phyloP scores from a whole-genome alignment of 768 basidiomycete genomes.

The Tulasnella calospora region DNA sequence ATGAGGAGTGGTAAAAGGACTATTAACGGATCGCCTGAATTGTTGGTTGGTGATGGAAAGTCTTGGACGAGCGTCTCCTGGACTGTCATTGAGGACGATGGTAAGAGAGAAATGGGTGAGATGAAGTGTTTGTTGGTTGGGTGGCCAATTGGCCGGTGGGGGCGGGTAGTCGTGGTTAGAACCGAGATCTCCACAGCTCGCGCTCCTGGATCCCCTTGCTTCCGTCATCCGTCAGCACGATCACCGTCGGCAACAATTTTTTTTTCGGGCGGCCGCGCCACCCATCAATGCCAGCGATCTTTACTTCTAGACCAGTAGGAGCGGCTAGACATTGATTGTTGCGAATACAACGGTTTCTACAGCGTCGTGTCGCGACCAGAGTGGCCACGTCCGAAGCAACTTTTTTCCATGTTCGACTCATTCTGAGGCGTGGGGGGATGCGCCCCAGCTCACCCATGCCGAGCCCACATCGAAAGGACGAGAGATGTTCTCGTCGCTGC shows the following conservation, averaged over 20 bases:
- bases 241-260: background rate
- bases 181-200: background rate
- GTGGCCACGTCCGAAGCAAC: background rate
- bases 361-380: background rate
- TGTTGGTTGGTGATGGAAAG: background rate
- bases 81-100: background rate
- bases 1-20: slow-evolving; percentile 91
- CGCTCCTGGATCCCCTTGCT: background rate
- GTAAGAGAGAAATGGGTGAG: background rate
- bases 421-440: background rate
- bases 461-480: background rate
- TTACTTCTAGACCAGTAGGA: background rate
- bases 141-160: background rate
- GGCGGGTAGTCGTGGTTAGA: background rate
- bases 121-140: background rate
- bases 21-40: slow-evolving; percentile 49
- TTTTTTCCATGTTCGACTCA: background rate
- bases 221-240: background rate
- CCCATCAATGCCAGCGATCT: background rate
- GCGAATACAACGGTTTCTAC: background rate
- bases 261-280: background rate
- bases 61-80: background rate
- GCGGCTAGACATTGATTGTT: background rate
- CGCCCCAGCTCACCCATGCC: background rate
- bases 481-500: background rate